Percentiles rank a stretch among this genome's conserved stretches.
Conservation (phyloP, 1,284 basidiomycete species). For the Cystobasidiaceae sp. region DNA sequence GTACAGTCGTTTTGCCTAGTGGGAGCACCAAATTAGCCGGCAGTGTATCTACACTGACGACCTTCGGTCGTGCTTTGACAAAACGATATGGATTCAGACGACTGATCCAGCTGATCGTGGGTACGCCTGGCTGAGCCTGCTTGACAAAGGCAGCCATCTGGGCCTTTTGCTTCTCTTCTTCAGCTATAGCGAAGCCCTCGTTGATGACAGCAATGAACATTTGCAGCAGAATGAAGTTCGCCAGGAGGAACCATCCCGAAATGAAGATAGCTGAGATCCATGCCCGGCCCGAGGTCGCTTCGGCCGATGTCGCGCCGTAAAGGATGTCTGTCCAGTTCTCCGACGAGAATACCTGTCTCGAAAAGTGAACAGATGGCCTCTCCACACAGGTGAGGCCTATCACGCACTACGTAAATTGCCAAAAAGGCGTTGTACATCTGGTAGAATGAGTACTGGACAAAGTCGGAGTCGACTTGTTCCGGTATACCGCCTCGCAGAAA, state of each 20-base stretch:
- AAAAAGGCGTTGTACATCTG: conserved; percentile 84
- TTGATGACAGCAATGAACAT: conserved; percentile 99
- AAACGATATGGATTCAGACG: conserved; percentile 85
- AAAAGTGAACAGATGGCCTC: background rate
- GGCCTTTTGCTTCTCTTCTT: conserved; percentile 69
- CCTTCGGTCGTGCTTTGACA: conserved; percentile 64
- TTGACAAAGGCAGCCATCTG: conserved; percentile 62
- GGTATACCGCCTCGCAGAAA: conserved; percentile 69
- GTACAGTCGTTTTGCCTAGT: conserved; percentile 67
- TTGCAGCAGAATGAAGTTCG: conserved; percentile 91
- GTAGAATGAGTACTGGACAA: conserved; percentile 69
- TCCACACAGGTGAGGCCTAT: background rate
- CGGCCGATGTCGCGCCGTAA: conserved; percentile 64
- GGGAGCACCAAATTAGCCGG: conserved; percentile 68
- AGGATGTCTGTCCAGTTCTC: conserved; percentile 89
- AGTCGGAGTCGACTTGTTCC: conserved; percentile 46
- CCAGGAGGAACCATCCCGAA: conserved; percentile 81
- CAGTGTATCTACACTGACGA: conserved; percentile 63
- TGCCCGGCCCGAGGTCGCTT: conserved; percentile 64
- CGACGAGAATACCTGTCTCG: conserved; percentile 75
- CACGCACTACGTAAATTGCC: conserved; percentile 66
- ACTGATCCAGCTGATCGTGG: conserved; percentile 62
- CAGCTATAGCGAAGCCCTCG: conserved; percentile 91
- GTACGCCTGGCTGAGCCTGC: conserved; percentile 48
- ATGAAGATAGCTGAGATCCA: conserved; percentile 72